Conservation (phyloP, 73 alveolate species). For the Paramecium sexaurelia region DNA sequence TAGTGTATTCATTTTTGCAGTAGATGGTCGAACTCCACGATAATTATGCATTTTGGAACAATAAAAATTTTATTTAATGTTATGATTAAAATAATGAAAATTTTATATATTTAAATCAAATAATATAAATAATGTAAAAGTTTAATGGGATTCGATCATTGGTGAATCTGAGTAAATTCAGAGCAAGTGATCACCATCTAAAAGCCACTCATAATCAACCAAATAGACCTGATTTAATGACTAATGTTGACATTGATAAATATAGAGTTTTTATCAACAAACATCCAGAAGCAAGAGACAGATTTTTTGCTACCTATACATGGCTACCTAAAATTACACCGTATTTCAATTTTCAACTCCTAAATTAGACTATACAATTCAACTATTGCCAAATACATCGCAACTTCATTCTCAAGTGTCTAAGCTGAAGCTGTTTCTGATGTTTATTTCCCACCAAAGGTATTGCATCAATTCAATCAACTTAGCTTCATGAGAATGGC, state of each 20-base stretch:
- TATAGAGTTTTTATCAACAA: neutral
- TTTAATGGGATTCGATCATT: neutral
- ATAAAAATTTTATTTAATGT: neutral
- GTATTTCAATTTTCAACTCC: neutral
- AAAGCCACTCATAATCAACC: neutral
- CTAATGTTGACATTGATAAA: neutral
- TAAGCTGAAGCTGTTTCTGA: conserved; percentile 28
- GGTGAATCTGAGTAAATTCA: conserved; percentile 24
- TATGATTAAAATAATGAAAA: neutral
- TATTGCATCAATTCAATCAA: neutral
- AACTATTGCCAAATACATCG: neutral
- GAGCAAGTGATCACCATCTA: neutral
- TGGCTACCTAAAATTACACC: conserved; percentile 1
- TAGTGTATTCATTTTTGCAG: conserved; percentile 33
- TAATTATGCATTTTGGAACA: neutral
- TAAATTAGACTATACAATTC: neutral
- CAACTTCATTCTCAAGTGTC: neutral
- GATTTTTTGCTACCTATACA: neutral
- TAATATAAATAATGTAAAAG: conserved; percentile 18
- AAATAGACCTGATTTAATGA: conserved; percentile 39
- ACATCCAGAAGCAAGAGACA: conserved; percentile 7
- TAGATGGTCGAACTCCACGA: conserved; percentile 50
- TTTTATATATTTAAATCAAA: neutral
- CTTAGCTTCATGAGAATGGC: conserved; percentile 39
- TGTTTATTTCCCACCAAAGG: conserved; percentile 57